Evolutionary conservation across 805 yeast species (phyloP).

Genomic region (Kodamaea sagamina): DNA sequence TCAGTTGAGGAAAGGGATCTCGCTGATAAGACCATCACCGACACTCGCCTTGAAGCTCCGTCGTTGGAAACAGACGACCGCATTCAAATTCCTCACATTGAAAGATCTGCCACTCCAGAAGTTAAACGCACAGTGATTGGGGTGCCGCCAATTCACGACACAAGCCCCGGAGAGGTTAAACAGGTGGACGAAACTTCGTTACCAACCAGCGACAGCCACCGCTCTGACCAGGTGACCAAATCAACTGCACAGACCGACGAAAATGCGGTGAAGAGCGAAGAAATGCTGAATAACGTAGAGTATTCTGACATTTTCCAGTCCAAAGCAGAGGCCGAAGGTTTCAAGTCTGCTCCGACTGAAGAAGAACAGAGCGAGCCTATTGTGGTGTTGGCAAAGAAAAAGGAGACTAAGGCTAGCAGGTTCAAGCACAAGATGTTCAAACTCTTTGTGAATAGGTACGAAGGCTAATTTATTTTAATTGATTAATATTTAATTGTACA

Average conservation of each 20-base stretch:
- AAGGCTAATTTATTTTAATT: neutral
- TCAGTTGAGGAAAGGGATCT: no score
- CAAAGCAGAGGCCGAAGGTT: neutral
- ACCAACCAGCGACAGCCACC: slow-evolving; percentile 6
- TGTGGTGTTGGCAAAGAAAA: slow-evolving; percentile 5
- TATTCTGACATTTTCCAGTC: slow-evolving; percentile 2
- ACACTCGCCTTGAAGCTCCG: no score
- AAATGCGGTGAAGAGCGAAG: neutral
- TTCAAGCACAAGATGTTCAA: slow-evolving; percentile 28
- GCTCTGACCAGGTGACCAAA: slow-evolving; percentile 7
- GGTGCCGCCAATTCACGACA: neutral
- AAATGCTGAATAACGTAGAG: neutral
- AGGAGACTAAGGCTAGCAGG: slow-evolving; percentile 17
- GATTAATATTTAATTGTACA: neutral
- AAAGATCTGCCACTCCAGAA: slow-evolving; percentile 3
- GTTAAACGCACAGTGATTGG: neutral
- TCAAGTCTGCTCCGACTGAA: neutral
- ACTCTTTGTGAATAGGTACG: slow-evolving; percentile 29
- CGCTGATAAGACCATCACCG: no score
- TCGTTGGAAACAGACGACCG: neutral
- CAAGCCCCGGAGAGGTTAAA: neutral
- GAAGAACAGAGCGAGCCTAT: slow-evolving; percentile 5
- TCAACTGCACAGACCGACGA: slow-evolving; percentile 10
- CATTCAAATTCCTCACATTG: slow-evolving; percentile 2
- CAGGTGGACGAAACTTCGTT: slow-evolving; percentile 8